Percentiles rank a stretch among this genome's conserved stretches.
Conservation (phyloP, 2,329 filamentous ascomycete genomes). For the Metarhizium album region DNA sequence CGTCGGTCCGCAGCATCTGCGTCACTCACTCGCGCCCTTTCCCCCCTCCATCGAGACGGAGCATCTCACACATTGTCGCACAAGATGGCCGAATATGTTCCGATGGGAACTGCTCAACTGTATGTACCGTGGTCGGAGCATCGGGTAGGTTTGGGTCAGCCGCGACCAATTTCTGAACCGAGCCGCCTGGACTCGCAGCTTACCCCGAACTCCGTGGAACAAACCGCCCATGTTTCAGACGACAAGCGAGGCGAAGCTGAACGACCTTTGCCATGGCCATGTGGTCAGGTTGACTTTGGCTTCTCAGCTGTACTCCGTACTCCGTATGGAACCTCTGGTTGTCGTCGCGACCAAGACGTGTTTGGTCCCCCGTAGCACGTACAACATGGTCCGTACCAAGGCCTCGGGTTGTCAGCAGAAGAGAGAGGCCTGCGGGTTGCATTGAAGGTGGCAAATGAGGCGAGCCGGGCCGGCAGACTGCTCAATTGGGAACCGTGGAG, state of each 20-base stretch:
- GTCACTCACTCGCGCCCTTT: not conserved
- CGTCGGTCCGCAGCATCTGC: not conserved
- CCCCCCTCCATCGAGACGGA: not conserved
- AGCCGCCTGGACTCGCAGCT: too few species aligned
- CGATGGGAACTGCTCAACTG: not conserved
- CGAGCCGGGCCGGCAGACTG: not conserved
- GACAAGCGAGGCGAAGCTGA: too few species aligned
- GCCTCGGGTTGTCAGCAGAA: not conserved
- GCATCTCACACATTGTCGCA: not conserved
- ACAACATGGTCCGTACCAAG: not conserved
- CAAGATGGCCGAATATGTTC: not conserved
- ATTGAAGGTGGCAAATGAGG: not conserved
- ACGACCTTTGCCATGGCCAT: too few species aligned
- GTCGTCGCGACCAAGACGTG: too few species aligned
- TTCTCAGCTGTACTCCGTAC: not conserved
- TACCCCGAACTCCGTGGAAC: too few species aligned
- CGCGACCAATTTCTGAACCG: too few species aligned
- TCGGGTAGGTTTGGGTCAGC: not conserved
- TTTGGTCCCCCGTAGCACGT: too few species aligned
- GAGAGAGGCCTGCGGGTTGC: not conserved
- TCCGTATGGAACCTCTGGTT: too few species aligned
- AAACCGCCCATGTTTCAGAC: too few species aligned
- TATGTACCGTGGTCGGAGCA: not conserved
- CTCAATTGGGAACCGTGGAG: not conserved
- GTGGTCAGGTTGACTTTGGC: not conserved